Percentiles rank a stretch among this genome's conserved stretches.
Conservation (phyloP, 208 protist species). For the Acanthamoeba healyi region DNA sequence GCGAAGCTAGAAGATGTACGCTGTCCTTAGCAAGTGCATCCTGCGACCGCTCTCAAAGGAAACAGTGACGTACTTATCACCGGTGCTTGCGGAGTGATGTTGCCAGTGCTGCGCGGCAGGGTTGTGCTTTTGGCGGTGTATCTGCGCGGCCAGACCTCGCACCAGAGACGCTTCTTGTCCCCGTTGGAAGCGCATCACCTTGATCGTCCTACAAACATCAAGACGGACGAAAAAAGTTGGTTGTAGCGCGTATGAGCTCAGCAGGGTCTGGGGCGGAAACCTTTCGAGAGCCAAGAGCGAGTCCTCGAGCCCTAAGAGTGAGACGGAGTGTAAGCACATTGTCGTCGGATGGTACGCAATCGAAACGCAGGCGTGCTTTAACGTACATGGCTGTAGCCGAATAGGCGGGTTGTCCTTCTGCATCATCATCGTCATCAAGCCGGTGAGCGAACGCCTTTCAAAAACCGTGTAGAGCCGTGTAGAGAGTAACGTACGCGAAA, state of each 20-base stretch:
- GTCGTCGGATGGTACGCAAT: background rate
- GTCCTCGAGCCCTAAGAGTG: constrained; percentile 25
- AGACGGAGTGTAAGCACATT: background rate
- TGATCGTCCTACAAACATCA: background rate
- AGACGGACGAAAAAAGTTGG: background rate
- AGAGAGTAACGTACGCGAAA: constrained; percentile 19
- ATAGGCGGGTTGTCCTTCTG: constrained; percentile 7
- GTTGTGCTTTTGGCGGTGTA: background rate
- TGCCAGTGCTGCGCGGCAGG: background rate
- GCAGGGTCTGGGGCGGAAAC: background rate
- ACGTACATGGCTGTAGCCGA: constrained; percentile 26
- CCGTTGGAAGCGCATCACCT: constrained; percentile 18
- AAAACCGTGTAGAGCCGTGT: background rate
- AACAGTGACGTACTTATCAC: background rate
- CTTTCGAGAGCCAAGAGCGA: background rate
- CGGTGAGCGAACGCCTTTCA: background rate
- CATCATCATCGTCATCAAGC: background rate
- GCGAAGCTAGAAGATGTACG: background rate
- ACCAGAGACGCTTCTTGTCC: background rate
- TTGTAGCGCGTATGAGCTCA: background rate
- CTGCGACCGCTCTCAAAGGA: no score
- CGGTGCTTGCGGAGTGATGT: background rate
- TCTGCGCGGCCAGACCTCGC: background rate
- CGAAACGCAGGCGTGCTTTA: no score
- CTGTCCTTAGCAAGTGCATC: no score